Base-by-base conservation (phyloP, 2,329 filamentous ascomycete species). In the Nemania bipapillata region DNA sequence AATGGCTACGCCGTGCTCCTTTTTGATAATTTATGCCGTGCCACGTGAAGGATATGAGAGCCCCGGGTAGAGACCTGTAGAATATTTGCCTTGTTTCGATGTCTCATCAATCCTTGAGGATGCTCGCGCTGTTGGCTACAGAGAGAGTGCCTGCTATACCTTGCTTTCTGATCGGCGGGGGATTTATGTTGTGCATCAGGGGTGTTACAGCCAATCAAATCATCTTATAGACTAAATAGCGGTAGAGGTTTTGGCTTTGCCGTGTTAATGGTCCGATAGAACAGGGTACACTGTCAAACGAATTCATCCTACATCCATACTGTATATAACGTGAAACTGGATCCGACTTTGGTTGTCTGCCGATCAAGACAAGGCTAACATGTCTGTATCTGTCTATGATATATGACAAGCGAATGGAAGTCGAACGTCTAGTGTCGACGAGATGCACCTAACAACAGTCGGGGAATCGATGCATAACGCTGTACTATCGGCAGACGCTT, bases 131-230 rank as follows among this genome's bases (percentile, higher is more conserved):
- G 37, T 24, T 50, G 26, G 50, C 50, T n/a, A 52, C 20, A 15
- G 26, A 60, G 30, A 40, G 26, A 45, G 17, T 6, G 20, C 9
- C 24, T 12, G 24, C 9, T 22, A 57, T 20, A 15, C 24, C 45
- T 12, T 49, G 24, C 30, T 49, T 47, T 22, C 32, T 60, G 37
- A 54, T 61, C 53, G 52, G 58, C 52, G 30, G 50, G 35, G 54
- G 28, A 12, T 37, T 35, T 32, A 40, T 42, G 63, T 62, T 56
- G 59, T 45, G 58, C 53, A 20, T 53, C 45, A 49, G 54, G 37
- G n/a, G 45, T 42, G 20, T 24, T n/a, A 63, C 49, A 40, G 15
- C 61, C 61, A 65, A 68, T 65, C 28, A 61, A 40, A 63, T 58
- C 59, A 37, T 66, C 32, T 20, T 12, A n/a, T 12, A 20, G 11